Conservation (phyloP, 306 rosid genomes). For the Citrullus mucosospermus region DNA sequence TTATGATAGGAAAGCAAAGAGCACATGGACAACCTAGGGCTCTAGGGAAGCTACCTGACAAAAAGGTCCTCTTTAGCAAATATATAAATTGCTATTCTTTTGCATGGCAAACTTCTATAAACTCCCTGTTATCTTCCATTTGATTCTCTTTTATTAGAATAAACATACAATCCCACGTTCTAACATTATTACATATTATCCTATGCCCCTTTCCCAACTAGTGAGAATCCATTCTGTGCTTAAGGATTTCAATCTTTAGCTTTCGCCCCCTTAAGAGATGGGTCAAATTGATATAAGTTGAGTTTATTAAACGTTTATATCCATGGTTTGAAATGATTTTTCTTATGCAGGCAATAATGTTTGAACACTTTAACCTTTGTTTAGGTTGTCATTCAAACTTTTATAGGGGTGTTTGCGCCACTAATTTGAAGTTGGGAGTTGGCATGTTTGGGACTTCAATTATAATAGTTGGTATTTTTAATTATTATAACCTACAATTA, state of each 20-base stretch:
- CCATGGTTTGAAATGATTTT: not conserved
- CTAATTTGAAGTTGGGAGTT: too few species aligned
- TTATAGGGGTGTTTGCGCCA: too few species aligned
- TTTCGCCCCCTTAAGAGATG: not conserved
- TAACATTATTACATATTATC: not conserved
- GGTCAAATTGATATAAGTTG: not conserved
- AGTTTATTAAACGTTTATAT: not conserved
- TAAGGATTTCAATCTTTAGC: not conserved
- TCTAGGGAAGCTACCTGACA: slow-evolving; percentile 33
- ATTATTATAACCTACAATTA: too few species aligned
- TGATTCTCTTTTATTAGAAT: not conserved
- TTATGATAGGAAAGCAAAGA: slow-evolving; percentile 47
- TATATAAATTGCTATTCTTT: not conserved
- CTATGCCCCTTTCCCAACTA: slow-evolving; percentile 5
- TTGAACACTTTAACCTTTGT: not conserved
- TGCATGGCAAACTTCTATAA: slow-evolving; percentile 16
- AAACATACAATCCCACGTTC: not conserved
- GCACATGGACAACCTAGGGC: slow-evolving; percentile 65
- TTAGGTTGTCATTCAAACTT: not conserved
- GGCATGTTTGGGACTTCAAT: too few species aligned
- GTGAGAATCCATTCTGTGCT: not conserved
- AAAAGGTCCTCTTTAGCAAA: slow-evolving; percentile 22
- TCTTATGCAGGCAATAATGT: not conserved
- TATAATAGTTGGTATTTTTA: too few species aligned
- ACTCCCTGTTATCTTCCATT: not conserved